phyloP scores from a whole-genome alignment of 768 basidiomycete genomes.

The Neoboletus magnificus region DNA sequence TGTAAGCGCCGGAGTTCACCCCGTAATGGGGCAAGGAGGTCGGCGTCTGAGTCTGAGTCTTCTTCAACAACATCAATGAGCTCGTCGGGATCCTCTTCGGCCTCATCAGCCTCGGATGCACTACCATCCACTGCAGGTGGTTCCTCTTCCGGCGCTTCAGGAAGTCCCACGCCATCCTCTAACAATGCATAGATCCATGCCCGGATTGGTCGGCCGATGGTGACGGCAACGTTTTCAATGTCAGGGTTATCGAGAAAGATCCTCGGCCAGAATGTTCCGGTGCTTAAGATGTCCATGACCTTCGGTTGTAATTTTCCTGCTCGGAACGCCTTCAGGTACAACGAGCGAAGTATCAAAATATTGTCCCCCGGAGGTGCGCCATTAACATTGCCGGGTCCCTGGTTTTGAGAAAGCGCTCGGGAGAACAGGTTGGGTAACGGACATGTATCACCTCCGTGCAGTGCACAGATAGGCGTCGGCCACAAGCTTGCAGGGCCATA shows the following conservation, averaged over 20 bases:
- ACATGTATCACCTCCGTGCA: conserved; percentile 59
- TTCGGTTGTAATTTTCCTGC: conserved; percentile 54
- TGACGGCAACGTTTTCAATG: conserved; percentile 59
- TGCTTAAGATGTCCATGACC: conserved; percentile 56
- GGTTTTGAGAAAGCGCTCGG: conserved; percentile 27
- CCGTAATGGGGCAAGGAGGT: conserved; percentile 66
- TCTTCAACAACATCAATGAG: conserved; percentile 68
- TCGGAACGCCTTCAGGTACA: conserved; percentile 65
- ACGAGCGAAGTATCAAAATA: conserved; percentile 36
- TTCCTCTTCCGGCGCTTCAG: conserved; percentile 28
- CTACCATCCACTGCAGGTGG: conserved; percentile 17
- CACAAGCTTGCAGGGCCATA: conserved; percentile 43
- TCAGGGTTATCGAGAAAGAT: conserved; percentile 81
- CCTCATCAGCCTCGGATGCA: conserved; percentile 23
- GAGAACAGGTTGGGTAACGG: conserved; percentile 53
- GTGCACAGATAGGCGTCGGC: conserved; percentile 55
- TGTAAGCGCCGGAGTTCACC: conserved; percentile 63
- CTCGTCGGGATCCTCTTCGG: conserved; percentile 54
- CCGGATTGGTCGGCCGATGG: conserved; percentile 60
- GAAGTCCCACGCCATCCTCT: conserved; percentile 64
- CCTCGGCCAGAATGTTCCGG: conserved; percentile 66
- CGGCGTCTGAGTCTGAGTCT: conserved; percentile 44
- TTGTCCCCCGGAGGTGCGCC: conserved; percentile 12
- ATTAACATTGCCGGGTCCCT: conserved; percentile 21
- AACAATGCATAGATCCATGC: conserved; percentile 66